Percentiles rank a stretch among this genome's conserved stretches.
phyloP scores from a whole-genome alignment of 495 filamentous ascomycete species.

The Cercophora sp. region DNA sequence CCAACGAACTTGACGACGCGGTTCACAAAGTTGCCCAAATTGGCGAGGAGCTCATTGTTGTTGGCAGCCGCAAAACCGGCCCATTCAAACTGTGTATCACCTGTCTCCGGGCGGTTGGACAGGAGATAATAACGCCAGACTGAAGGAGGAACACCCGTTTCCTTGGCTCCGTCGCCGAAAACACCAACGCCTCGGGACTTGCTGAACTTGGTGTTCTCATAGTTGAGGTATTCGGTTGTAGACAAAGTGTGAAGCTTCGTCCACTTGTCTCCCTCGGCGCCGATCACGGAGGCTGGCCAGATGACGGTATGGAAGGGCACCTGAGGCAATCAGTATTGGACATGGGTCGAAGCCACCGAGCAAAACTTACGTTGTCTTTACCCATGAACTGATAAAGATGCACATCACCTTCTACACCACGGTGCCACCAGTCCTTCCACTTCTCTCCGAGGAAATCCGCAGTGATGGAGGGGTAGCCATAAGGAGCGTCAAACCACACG shows the following conservation, averaged over 20 bases:
- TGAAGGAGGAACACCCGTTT: conserved; percentile 80
- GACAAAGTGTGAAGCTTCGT: conserved; percentile 86
- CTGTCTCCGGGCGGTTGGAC: conserved; percentile 80
- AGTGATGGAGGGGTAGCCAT: conserved; percentile 94
- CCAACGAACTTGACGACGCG: conserved; percentile 88
- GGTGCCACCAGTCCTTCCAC: conserved; percentile 95
- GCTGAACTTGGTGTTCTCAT: conserved; percentile 93
- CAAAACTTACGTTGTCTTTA: conserved; percentile 76
- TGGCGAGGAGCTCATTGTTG: conserved; percentile 86
- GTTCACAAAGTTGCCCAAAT: conserved; percentile 92
- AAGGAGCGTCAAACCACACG: conserved; percentile 98
- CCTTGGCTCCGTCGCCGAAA: conserved; percentile 82
- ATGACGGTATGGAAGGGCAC: conserved; percentile 89
- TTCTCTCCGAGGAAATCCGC: conserved; percentile 85
- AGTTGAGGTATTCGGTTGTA: conserved; percentile 93
- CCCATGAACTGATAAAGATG: conserved; percentile 98
- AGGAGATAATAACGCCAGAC: conserved; percentile 95
- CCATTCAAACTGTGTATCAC: conserved; percentile 55
- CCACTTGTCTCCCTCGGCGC: conserved; percentile 73
- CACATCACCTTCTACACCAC: conserved; percentile 80
- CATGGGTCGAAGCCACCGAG: neutral
- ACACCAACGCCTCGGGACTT: conserved; percentile 88
- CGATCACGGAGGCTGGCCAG: conserved; percentile 84
- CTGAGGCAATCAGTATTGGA: conserved; percentile 6
- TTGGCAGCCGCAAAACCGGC: conserved; percentile 76